These are phyloP conservation scores for Dillenia turbinata DNA, from an alignment of 164 flowering plant genomes.

Conservation along the genomic window DNA sequence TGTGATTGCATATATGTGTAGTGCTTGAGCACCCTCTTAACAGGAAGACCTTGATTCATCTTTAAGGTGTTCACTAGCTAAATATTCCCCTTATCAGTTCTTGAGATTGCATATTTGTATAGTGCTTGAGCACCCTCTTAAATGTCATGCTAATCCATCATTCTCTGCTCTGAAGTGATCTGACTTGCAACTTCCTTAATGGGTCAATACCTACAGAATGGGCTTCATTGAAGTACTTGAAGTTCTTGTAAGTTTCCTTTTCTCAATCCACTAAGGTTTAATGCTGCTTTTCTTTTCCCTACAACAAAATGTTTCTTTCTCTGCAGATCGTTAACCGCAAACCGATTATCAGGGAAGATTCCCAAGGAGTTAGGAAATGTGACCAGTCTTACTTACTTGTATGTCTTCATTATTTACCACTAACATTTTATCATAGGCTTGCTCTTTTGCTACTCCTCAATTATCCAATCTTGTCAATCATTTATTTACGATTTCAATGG, in stretches of 20 bases:
- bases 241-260: conserved; percentile 10
- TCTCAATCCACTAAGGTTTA: neutral
- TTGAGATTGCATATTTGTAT: no score
- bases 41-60: no score
- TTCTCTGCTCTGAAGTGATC: conserved; percentile 12
- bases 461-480: no score
- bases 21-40: no score
- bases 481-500: no score
- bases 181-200: conserved; percentile 17
- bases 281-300: neutral
- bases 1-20: no score
- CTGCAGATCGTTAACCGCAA: conserved; percentile 23
- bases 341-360: conserved; percentile 25
- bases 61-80: no score
- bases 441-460: no score
- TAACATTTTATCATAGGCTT: no score
- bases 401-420: conserved; percentile 4
- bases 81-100: no score
- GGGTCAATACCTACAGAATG: conserved; percentile 28
- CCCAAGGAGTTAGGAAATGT: conserved; percentile 23
- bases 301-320: neutral
- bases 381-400: conserved; percentile 20
- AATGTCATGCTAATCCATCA: no score
- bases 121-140: no score
- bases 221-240: conserved; percentile 16